A percentile compares a stretch with the other conserved stretches of the same genome.
Conservation (phyloP, 208 protist species). For the Crithidia bombi region DNA sequence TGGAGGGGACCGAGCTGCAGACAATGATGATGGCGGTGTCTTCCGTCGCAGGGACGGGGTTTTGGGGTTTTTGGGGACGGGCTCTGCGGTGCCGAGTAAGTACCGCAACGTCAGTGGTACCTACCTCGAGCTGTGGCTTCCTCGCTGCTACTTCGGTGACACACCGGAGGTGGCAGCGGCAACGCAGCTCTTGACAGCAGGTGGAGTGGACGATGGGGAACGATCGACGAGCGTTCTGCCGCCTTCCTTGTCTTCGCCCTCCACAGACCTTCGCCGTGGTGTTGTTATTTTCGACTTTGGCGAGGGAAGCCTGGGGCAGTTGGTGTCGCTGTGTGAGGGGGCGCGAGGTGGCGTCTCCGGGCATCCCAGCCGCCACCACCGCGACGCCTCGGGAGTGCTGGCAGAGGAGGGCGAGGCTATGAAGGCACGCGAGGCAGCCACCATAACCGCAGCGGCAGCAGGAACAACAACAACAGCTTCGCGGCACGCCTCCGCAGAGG, state of each 20-base stretch:
- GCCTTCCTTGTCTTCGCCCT: neutral
- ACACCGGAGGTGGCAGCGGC: neutral
- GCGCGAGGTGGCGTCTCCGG: constrained; percentile 18
- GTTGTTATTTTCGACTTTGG: constrained; percentile 87
- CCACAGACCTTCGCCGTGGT: constrained; percentile 32
- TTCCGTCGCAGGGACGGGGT: constrained; percentile 40
- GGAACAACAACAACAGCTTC: neutral
- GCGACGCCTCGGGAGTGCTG: neutral
- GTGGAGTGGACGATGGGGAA: no score
- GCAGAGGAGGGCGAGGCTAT: neutral
- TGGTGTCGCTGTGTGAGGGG: constrained; percentile 46
- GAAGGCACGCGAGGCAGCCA: neutral
- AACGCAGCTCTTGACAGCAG: no score
- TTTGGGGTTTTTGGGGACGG: constrained; percentile 85
- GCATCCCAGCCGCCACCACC: neutral
- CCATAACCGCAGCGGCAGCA: neutral
- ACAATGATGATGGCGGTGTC: neutral
- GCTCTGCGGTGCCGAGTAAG: constrained; percentile 88
- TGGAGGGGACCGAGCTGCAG: no score
- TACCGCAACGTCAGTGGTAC: constrained; percentile 89
- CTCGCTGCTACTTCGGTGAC: constrained; percentile 37
- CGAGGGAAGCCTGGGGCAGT: constrained; percentile 79
- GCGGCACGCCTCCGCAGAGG: neutral
- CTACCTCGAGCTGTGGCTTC: constrained; percentile 60
- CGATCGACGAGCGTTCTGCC: no score